A percentile compares a stretch with the other conserved stretches of the same genome.
phyloP scores from a whole-genome alignment of 495 filamentous ascomycete species.

The Penicillium herquei region DNA sequence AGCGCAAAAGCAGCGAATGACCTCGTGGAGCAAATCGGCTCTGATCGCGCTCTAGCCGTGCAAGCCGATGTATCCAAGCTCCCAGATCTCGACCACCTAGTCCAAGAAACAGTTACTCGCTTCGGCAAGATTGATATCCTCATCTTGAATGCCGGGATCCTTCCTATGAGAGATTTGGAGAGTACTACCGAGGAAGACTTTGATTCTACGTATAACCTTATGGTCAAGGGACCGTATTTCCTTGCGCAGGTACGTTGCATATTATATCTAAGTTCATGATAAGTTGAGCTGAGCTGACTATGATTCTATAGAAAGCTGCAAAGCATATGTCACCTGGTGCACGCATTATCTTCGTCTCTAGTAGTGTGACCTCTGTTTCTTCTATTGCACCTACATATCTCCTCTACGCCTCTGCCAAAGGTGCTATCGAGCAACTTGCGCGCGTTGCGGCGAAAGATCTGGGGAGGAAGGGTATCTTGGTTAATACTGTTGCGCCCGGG shows the following conservation, averaged over 20 bases:
- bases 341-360: constrained; percentile 61
- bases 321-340: constrained; percentile 58
- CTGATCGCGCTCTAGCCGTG: constrained; percentile 51
- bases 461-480: constrained; percentile 56
- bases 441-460: constrained; percentile 64
- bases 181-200: constrained; percentile 58
- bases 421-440: constrained; percentile 69
- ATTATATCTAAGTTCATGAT: not conserved
- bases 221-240: constrained; percentile 70
- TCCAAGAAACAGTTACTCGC: constrained; percentile 42
- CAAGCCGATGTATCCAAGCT: constrained; percentile 49
- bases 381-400: constrained; percentile 58
- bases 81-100: constrained; percentile 38
- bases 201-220: constrained; percentile 52
- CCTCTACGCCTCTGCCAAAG: constrained; percentile 63
- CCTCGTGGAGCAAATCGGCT: constrained; percentile 53
- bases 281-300: too few species aligned
- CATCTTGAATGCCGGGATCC: constrained; percentile 58
- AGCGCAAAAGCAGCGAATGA: constrained; percentile 52
- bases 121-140: constrained; percentile 62
- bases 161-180: constrained; percentile 55
- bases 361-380: constrained; percentile 43
- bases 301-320: constrained; percentile 49
- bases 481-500: constrained; percentile 65
- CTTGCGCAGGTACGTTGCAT: constrained; percentile 49